Evolutionary conservation across 2,329 filamentous ascomycete genomes (phyloP), one percentile per base, ranked within the genome.

Genomic region (Geosmithia putterillii): DNA sequence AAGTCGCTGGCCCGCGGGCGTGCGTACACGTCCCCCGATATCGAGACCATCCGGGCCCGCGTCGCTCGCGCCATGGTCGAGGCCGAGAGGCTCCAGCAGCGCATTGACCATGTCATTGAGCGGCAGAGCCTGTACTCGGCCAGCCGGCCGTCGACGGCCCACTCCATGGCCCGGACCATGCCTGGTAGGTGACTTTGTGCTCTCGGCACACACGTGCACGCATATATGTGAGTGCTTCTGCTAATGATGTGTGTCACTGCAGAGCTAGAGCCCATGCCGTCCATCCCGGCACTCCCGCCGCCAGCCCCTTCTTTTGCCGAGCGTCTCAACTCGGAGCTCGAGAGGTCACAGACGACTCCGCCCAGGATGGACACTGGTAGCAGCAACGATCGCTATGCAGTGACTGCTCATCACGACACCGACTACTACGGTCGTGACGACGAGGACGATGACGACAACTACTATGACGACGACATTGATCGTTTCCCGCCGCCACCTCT

Each of bases 91-190:
- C 57, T 79, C 38, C 68, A 81, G 56, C 69, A 68, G 45, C 68
- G 77, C 49, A 79, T 81, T 43, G 73, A 81, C 42, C 68, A 73
- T 42, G 63, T 75, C 19, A 69, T 79, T 20, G 74, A 79, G 61
- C 69, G 74, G 46, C 74, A 77, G 58, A 81, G 73, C 55, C 57
- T 78, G 28, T 79, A 76, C 48, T 49, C 66, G 17, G 62, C 54
- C 46, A 76, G 71, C 54, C 66, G 73, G 41, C 73, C 74, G 25
- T 71, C 71, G 37, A 77, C 70, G 35, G 60, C 67, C 18, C 60
- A 69, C 47, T 72, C 67, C 19, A 53, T 60, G 50, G 54, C 55
- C 35, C 49, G 46, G 34, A 55, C 52, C 2, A 45, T 57, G 49
- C 53, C 53, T 35, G 55, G 61, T 64, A 54, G 54, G 56, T 45